Conservation (phyloP, 192 early-diverging fungal species). For the Martensiomyces pterosporus region DNA sequence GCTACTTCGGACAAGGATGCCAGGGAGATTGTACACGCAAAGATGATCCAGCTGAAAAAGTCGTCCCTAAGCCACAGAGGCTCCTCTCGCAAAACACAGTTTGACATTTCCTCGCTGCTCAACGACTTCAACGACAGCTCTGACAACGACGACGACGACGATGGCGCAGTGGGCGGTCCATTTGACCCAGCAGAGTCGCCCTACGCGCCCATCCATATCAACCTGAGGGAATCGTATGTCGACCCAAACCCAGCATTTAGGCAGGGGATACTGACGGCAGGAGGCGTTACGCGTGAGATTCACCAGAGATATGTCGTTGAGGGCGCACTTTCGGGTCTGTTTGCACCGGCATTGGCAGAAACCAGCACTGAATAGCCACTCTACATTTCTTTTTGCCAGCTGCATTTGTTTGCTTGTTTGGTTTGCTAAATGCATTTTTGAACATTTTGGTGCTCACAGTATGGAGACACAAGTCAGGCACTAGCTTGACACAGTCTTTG, state of each 20-base stretch:
- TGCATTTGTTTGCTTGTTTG: too few relatives aligned
- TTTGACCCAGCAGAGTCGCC: slow-evolving; percentile 47
- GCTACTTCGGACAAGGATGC: slow-evolving; percentile 46
- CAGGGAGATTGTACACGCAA: slow-evolving; percentile 42
- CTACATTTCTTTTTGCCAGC: too few relatives aligned
- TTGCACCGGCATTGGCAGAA: slow-evolving; percentile 8
- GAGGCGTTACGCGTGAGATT: slow-evolving; percentile 49
- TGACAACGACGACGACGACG: slow-evolving; percentile 17
- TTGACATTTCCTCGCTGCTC: slow-evolving; percentile 32
- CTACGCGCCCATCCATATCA: slow-evolving; percentile 29
- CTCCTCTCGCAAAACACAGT: slow-evolving; percentile 14
- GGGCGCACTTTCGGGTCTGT: slow-evolving; percentile 43
- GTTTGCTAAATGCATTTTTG: too few relatives aligned
- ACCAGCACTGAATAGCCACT: too few relatives aligned
- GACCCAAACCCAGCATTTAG: slow-evolving; percentile 37
- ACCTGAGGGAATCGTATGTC: slow-evolving; percentile 29
- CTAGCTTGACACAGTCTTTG: too few relatives aligned
- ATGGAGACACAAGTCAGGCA: too few relatives aligned
- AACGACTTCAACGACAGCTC: slow-evolving; percentile 18
- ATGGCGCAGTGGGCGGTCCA: slow-evolving; percentile 16
- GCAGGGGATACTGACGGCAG: slow-evolving; percentile 31
- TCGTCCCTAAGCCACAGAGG: slow-evolving; percentile 37
- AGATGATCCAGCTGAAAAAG: slow-evolving; percentile 41
- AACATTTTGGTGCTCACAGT: too few relatives aligned
- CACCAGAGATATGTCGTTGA: slow-evolving; percentile 45